Percentiles rank a stretch among this genome's conserved stretches.
These are phyloP conservation scores for Ramalina intermedia DNA, from an alignment of 495 filamentous ascomycete genomes.

Conservation along the genomic window DNA sequence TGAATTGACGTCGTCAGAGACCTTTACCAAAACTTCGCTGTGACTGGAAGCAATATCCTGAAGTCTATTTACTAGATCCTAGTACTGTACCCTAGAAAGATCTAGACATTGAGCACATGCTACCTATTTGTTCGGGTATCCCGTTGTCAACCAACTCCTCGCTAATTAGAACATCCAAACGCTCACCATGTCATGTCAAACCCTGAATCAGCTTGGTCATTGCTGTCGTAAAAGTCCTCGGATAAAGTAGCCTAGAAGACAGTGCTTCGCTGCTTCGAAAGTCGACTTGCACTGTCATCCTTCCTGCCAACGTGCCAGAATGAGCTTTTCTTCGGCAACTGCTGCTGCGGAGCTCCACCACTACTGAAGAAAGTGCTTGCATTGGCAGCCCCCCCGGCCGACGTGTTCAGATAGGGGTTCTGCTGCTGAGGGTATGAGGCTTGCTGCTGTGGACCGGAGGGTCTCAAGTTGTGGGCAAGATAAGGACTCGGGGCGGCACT, in stretches of 20 bases:
- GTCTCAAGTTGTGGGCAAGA: constrained; percentile 8
- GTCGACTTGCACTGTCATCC: constrained; percentile 18
- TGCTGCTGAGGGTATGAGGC: constrained; percentile 6
- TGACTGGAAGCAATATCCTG: no score
- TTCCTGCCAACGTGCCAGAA: constrained; percentile 30
- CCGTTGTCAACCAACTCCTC: no score
- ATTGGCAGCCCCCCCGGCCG: constrained; percentile 4
- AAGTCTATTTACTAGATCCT: no score
- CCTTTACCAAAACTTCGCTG: no score
- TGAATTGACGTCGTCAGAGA: no score
- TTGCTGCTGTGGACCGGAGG: background rate
- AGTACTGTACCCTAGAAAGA: no score
- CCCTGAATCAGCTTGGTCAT: no score
- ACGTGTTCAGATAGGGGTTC: constrained; percentile 19
- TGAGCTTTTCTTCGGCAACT: constrained; percentile 36
- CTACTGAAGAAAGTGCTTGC: constrained; percentile 9
- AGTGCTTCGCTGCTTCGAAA: constrained; percentile 38
- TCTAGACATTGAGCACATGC: no score
- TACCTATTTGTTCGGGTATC: no score
- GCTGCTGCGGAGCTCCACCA: constrained; percentile 12
- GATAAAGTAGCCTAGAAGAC: constrained; percentile 27
- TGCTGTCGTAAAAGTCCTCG: no score
- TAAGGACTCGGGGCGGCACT: constrained; percentile 8
- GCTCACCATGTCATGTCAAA: no score
- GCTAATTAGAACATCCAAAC: no score